These are phyloP conservation scores for Magnaporthiopsis rhizophila DNA, from an alignment of 2,329 filamentous ascomycete genomes.

Conservation along the genomic window DNA sequence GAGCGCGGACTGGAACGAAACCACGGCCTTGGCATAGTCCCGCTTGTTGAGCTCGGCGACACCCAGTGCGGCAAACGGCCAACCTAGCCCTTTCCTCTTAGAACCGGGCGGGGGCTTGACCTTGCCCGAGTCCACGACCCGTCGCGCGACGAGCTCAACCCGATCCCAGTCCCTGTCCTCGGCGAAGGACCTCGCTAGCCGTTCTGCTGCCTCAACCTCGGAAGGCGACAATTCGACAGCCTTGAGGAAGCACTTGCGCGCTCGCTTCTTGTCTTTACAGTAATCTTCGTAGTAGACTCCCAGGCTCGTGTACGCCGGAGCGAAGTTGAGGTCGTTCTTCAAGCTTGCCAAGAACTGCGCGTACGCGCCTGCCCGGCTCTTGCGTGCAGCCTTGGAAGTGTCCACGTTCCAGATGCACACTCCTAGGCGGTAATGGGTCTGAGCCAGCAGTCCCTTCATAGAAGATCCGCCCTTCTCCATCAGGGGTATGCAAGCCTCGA, in stretches of 20 bases:
- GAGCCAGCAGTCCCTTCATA: conserved; percentile 65
- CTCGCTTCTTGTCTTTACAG: conserved; percentile 75
- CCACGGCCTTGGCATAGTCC: conserved; percentile 79
- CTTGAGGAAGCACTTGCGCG: conserved; percentile 91
- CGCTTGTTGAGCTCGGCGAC: conserved; percentile 93
- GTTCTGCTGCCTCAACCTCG: conserved; percentile 80
- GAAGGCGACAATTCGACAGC: conserved; percentile 86
- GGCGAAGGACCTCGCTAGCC: conserved; percentile 78
- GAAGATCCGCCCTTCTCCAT: conserved; percentile 53
- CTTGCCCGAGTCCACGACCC: conserved; percentile 91
- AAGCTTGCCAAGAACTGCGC: conserved; percentile 74
- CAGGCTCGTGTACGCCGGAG: conserved; percentile 83
- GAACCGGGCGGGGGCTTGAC: conserved; percentile 85
- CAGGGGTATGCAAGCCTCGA: conserved; percentile 61
- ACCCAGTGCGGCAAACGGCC: conserved; percentile 90
- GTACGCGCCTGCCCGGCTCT: conserved; percentile 75
- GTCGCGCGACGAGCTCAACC: conserved; percentile 83
- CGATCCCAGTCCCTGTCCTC: conserved; percentile 92
- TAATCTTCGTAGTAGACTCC: conserved; percentile 91
- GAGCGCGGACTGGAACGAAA: conserved; percentile 85
- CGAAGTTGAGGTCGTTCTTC: conserved; percentile 79
- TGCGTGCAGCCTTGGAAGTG: conserved; percentile 63
- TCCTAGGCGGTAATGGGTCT: conserved; percentile 80
- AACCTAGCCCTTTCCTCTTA: conserved; percentile 86
- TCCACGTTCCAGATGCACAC: conserved; percentile 82